Evolutionary conservation across 768 basidiomycete genomes (phyloP), one percentile per base, ranked within the genome.

Genomic region (Boletus vermiculosoides): DNA sequence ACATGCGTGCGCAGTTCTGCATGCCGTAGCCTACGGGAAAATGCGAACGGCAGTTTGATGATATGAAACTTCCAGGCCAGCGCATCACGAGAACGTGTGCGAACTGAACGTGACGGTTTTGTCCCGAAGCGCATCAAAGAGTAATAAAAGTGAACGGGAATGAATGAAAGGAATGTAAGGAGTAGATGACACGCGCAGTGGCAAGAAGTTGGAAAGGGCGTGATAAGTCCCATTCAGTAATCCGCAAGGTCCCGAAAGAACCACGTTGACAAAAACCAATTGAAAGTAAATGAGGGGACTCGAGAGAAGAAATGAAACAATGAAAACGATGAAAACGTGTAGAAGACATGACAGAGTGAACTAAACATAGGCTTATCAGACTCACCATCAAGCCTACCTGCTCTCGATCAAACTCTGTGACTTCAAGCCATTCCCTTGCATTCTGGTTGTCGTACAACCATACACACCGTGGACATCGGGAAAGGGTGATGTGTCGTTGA

Each of bases 361-460:
- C 39, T 40, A 56, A 60, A 60, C 50, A 50, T 45, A 41, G 47
- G 22, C 28, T 55, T 40, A 49, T 40, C 46, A 28, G n/a, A 68
- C 71, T 68, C 60, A 72, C 71, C 68, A 60, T 54, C 55, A 64
- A 40, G 44, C 53, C 67, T 54, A 48, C 15, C 16, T 68, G 58
- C 23, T 70, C 72, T 40, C 59, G 62, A 41, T 66, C 62, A 20
- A 70, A 55, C 58, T 74, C 74, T 23, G 74, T 77, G 44, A 63
- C 68, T 13, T 56, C 47, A 22, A 75, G 64, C 74, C 76, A 77
- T 22, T 55, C 55, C 30, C 47, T 62, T 8, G 76, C 77, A 42
- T 58, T 67, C 34, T 58, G 56, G n/a, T 52, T 63, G 51, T 78
- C 77, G 11, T 55, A 49, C 28, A 54, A 23, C 62, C 60, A 54